Conservation (phyloP, 176 grass and related monocot genomes). For the Avena atlantica region DNA sequence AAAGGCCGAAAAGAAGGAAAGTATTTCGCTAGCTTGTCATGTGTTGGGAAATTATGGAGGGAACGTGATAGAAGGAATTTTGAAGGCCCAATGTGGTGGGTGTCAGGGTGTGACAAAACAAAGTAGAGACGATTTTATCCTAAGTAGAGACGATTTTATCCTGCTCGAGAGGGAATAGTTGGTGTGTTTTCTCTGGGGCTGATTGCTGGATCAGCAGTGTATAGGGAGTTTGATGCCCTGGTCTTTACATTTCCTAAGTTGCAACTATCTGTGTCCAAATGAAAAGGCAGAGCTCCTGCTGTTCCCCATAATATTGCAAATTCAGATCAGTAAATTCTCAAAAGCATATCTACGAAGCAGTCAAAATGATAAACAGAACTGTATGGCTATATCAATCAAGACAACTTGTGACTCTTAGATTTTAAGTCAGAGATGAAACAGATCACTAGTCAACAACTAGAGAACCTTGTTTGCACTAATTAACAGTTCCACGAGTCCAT, state of each 20-base stretch:
- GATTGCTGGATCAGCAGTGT: not conserved
- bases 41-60: not conserved
- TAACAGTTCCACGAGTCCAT: not conserved
- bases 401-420: not conserved
- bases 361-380: slow-evolving; percentile 27
- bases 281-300: not conserved
- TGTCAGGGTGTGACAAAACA: not conserved
- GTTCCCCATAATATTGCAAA: slow-evolving; percentile 21
- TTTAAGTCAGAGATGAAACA: not conserved
- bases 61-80: not conserved
- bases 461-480: slow-evolving; percentile 4
- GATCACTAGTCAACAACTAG: not conserved
- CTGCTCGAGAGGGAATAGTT: not conserved
- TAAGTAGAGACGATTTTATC: not conserved
- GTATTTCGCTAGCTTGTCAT: not conserved
- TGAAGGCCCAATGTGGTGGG: not conserved
- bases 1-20: not conserved
- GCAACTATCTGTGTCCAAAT: not conserved
- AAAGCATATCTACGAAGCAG: slow-evolving; percentile 17
- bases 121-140: not conserved
- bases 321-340: not conserved
- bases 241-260: not conserved
- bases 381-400: not conserved
- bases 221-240: not conserved
- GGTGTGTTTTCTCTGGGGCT: not conserved